These are phyloP conservation scores for Triangularia verruculosa DNA, from an alignment of 2,329 filamentous ascomycete species.

Conservation along the genomic window DNA sequence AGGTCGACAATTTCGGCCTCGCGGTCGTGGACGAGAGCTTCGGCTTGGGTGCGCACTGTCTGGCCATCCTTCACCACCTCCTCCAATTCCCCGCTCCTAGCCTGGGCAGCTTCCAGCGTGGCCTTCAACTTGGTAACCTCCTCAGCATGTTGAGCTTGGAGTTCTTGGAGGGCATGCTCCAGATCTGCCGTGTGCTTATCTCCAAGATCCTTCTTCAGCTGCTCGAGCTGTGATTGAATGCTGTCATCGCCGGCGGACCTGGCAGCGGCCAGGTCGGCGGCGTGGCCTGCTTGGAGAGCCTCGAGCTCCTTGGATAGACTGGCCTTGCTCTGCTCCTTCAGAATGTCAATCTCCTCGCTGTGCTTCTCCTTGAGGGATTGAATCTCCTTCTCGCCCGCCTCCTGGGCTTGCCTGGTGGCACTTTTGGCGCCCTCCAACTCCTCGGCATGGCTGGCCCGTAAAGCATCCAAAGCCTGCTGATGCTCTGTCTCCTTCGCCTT, in stretches of 20 bases:
- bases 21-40: conserved; percentile 39
- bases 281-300: conserved; percentile 40
- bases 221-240: conserved; percentile 26
- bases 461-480: conserved; percentile 51
- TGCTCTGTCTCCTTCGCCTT: conserved; percentile 52
- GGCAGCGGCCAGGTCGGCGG: conserved; percentile 28
- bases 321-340: conserved; percentile 32
- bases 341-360: conserved; percentile 41
- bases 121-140: conserved; percentile 31
- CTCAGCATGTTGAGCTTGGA: conserved; percentile 30
- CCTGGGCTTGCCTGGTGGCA: conserved; percentile 47
- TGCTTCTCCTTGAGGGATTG: conserved; percentile 54
- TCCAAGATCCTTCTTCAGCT: conserved; percentile 30
- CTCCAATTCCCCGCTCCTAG: conserved; percentile 20
- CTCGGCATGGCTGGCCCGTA: conserved; percentile 57
- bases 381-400: conserved; percentile 48
- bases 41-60: conserved; percentile 35
- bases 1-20: conserved; percentile 46
- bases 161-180: conserved; percentile 1
- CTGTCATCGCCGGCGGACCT: conserved; percentile 28
- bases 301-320: conserved; percentile 36
- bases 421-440: conserved; percentile 57
- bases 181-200: conserved; percentile 29
- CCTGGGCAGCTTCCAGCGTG: conserved; percentile 36
- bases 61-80: conserved; percentile 23